Base-by-base conservation (phyloP, 352 stramenopile genomes). In the Globisporangium megalacanthum region DNA sequence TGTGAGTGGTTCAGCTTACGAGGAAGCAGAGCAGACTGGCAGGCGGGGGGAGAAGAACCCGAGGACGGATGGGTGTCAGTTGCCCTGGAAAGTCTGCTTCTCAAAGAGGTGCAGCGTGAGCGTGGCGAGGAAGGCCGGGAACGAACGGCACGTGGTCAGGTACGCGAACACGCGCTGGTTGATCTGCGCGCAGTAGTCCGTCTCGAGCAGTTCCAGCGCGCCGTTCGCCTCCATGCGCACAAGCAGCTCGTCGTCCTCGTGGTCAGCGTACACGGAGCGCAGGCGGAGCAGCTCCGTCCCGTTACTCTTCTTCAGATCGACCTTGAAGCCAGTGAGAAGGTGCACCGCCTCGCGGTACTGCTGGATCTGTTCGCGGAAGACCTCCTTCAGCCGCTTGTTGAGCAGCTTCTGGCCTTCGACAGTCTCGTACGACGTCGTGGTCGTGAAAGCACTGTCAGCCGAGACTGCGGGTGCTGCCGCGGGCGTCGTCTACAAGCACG, bases 291-390 rank as follows among this genome's bases (percentile, higher is more conserved):
- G 55, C 65, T 93, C 84, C 49, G 83, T 69, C 7, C 80, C 79
- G 49, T 92, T 87, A 59, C 70, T 90, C 54, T 89, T 88, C 58
- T 86, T 87, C 33, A 95, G 54, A 58, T 95, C 84, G 15, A 96
- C 75, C 61, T 96, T 95, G 69, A 81, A 96, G 9, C 88, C 89
- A 0, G 85, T 96, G 29, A 96, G 73, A 29, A 94, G 75, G 52
- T 92, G 95, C 10, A 97, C 84, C 1, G 87, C 86, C 52, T 97
- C 83, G 41, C 88, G 79, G 61, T 95, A 97, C 53, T 88, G 84
- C 61, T 88, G 79, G 45, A 91, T 96, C 73, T 94, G 83, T 58
- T 96, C 87, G 58, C 75, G 85, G 35, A 93, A 96, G 17, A 88
- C 79, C 72, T 94, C 75, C 56, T 97, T 96, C 50, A 97, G 66